Evolutionary conservation across 1,139 yeast species (phyloP).

Genomic region (Hemisphaericaspora xylofermentans): DNA sequence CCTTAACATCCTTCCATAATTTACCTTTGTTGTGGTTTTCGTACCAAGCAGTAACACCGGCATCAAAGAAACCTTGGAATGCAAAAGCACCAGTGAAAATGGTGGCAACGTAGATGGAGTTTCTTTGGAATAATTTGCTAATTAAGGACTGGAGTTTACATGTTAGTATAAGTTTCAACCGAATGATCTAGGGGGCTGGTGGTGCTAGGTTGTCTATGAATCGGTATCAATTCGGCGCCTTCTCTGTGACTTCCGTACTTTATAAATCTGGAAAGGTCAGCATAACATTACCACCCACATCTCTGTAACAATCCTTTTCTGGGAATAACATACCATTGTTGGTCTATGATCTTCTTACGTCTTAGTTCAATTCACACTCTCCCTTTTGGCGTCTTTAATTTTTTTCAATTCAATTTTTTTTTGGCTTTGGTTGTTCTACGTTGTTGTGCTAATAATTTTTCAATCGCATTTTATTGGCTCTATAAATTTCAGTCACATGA

Average conservation of each 20-base stretch:
- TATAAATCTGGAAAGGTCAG: no score
- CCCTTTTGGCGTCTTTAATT: no score
- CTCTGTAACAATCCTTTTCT: not conserved
- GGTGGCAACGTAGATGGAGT: constrained; percentile 85
- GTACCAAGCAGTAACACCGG: constrained; percentile 76
- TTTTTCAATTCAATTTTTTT: constrained; percentile 2
- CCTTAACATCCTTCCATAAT: constrained; percentile 94
- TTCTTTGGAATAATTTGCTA: constrained; percentile 77
- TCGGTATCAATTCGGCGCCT: no score
- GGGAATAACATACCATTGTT: constrained; percentile 2
- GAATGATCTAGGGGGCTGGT: not conserved
- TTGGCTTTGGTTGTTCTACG: not conserved
- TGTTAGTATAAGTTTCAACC: constrained; percentile 11
- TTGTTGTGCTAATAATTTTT: constrained; percentile 3
- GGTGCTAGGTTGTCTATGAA: not conserved
- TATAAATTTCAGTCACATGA: not conserved
- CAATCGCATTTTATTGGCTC: constrained; percentile 15
- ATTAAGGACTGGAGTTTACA: constrained; percentile 18
- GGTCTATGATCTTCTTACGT: not conserved
- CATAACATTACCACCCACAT: not conserved
- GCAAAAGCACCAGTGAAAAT: constrained; percentile 85
- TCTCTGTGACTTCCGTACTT: no score
- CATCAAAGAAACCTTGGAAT: constrained; percentile 84
- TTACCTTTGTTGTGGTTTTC: constrained; percentile 90
- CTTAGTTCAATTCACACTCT: not conserved